phyloP scores from a whole-genome alignment of 2,329 filamentous ascomycete species.

The Delphinella strobiligena region DNA sequence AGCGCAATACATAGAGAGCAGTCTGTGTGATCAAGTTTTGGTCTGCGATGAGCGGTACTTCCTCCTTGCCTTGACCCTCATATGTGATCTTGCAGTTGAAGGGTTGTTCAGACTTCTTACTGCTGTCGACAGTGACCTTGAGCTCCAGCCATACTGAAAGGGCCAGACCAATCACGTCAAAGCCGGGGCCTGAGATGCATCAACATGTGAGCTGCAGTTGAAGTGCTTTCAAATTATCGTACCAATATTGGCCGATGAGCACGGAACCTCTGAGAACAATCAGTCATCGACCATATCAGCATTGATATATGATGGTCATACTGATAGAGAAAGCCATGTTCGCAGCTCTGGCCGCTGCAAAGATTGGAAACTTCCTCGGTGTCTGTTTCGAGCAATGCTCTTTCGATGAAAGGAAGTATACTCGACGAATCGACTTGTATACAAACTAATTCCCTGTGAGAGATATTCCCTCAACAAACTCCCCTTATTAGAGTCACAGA shows the following conservation, averaged over 20 bases:
- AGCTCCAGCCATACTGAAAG: slow-evolving; percentile 90
- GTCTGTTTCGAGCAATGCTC: no score
- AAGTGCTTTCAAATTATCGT: slow-evolving; percentile 9
- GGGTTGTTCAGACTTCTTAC: slow-evolving; percentile 38
- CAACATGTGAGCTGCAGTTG: background rate
- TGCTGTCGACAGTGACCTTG: slow-evolving; percentile 60
- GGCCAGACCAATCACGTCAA: slow-evolving; percentile 93
- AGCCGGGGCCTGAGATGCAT: slow-evolving; percentile 55
- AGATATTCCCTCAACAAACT: background rate
- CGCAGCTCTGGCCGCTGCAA: background rate
- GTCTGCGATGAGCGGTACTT: slow-evolving; percentile 74
- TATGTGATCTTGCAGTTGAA: slow-evolving; percentile 87
- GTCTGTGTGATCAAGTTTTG: slow-evolving; percentile 89
- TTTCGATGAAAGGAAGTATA: no score
- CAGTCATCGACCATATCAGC: slow-evolving; percentile 1
- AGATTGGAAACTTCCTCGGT: background rate
- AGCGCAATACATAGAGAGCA: slow-evolving; percentile 86
- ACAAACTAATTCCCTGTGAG: background rate
- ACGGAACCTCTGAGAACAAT: slow-evolving; percentile 49
- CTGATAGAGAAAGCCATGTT: slow-evolving; percentile 9
- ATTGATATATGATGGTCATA: slow-evolving; percentile 3
- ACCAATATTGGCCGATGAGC: slow-evolving; percentile 93
- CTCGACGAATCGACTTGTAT: no score
- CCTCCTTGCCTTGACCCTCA: slow-evolving; percentile 66
- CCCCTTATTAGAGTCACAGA: background rate